Evolutionary conservation across 2,329 filamentous ascomycete genomes (phyloP), one percentile per base, ranked within the genome.

Genomic region (Arthrocladium fulminans): DNA sequence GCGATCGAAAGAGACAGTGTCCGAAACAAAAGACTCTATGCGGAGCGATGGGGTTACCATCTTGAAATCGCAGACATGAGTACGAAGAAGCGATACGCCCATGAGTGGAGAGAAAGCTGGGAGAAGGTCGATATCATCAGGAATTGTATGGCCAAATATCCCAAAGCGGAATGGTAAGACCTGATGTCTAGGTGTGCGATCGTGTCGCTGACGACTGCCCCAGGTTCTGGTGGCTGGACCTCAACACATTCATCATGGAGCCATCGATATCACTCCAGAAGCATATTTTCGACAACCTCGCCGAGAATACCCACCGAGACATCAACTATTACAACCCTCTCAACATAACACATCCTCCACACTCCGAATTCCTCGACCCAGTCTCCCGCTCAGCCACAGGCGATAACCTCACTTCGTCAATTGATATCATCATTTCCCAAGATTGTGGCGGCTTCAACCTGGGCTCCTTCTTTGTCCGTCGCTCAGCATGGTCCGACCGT

Each of bases 71-170:
- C 94, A 57, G 94, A 98, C 66, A 94, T 98, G 89, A 90, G 88
- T 71, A 95, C 89, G 47, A 95, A 96, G 77, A 97, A 96, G 71
- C 82, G 89, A 57, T 98, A 98, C 65, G 90, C 92, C 23, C 92
- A 98, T 69, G 92, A 98, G 69, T 98, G 92, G 92, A 80, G 92
- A 61, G 92, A 98, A 69, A 94, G 90, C 65, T 98, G 92, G 92
- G 92, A 98, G 69, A 98, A 97, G 73, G 89, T 96, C 52, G 92
- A 98, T 65, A 88, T 88, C 35, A 81, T 98, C 60, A 81, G 90
- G 52, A 86, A 87, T 52, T 82, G 84, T 38, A 83, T 98, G 76
- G 80, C 82, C 63, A 96, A 96, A 66, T 96, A 97, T 63, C 92
- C 92, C 23, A 77, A 94, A 55, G 92, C 90, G 27, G 90, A 98